Percentiles rank a stretch among this genome's conserved stretches.
phyloP scores from a whole-genome alignment of 441 rosid genomes.

The Biscutella laevigata region DNA sequence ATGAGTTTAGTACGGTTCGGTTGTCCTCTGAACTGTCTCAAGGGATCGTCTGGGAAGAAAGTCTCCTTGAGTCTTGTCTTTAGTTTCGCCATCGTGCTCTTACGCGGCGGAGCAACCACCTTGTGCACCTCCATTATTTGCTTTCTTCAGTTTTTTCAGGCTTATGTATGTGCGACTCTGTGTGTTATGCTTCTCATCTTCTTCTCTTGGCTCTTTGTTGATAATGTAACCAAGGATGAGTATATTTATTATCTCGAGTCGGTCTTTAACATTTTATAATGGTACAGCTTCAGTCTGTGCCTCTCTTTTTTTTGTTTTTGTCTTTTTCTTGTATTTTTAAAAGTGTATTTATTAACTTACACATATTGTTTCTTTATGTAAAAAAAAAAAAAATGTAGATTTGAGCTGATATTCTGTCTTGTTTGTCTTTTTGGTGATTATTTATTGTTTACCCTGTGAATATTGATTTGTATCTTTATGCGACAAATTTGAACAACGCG shows the following conservation, averaged over 20 bases:
- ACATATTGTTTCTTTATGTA: constrained; percentile 16
- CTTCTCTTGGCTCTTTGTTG: constrained; percentile 8
- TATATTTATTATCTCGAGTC: constrained; percentile 17
- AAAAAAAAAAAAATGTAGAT: not conserved
- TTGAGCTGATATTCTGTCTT: not conserved
- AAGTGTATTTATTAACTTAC: constrained; percentile 1
- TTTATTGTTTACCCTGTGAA: not conserved
- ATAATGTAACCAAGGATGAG: constrained; percentile 16
- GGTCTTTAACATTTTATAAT: constrained; percentile 22
- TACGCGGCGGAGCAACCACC: constrained; percentile 65
- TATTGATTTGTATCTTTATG: too few relatives aligned
- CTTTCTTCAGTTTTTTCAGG: constrained; percentile 14
- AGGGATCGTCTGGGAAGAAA: constrained; percentile 87
- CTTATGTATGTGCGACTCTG: too few relatives aligned
- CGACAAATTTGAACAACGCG: too few relatives aligned
- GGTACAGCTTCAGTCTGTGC: constrained; percentile 4
- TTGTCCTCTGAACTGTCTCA: constrained; percentile 81
- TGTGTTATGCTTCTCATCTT: not conserved
- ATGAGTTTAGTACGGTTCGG: constrained; percentile 38
- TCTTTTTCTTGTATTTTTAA: not conserved
- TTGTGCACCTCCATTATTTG: constrained; percentile 53
- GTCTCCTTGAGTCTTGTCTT: constrained; percentile 61
- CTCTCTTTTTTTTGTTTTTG: not conserved
- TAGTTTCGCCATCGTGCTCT: constrained; percentile 44
- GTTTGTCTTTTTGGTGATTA: constrained; percentile 10